phyloP scores from a whole-genome alignment of 371 early-diverging fungal genomes.

The Mortierella sp. region DNA sequence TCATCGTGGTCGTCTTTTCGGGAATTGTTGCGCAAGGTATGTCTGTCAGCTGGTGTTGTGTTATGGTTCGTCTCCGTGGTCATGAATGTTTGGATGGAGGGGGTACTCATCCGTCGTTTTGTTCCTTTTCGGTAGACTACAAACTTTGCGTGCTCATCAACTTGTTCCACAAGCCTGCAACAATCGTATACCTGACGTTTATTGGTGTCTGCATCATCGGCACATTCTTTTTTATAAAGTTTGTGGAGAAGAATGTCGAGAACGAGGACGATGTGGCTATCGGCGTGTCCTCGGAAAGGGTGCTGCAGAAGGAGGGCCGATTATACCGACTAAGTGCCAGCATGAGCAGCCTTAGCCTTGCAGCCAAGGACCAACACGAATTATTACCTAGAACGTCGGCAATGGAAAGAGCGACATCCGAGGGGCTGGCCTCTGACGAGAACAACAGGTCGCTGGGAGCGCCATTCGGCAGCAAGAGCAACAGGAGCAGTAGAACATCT shows the following conservation, averaged over 20 bases:
- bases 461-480: conserved; percentile 11
- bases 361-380: conserved; percentile 1
- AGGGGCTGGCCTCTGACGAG: not conserved
- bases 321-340: conserved; percentile 34
- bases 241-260: conserved; percentile 77
- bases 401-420: not conserved
- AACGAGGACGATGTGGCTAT: conserved; percentile 45
- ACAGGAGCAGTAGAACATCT: no score
- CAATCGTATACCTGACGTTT: conserved; percentile 75
- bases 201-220: conserved; percentile 65
- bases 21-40: conserved; percentile 62
- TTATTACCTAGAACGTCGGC: not conserved
- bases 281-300: conserved; percentile 39
- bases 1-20: conserved; percentile 79
- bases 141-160: conserved; percentile 79
- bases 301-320: conserved; percentile 31
- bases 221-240: conserved; percentile 64
- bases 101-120: not conserved
- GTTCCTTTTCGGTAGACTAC: conserved; percentile 58
- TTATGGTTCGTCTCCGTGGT: not conserved
- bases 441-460: not conserved
- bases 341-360: conserved; percentile 38
- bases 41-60: not conserved
- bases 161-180: conserved; percentile 72
- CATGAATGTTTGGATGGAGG: no score